Evolutionary conservation across 331 rosid genomes (phyloP), one percentile per base, ranked within the genome.

Genomic region (Malus hybrid): DNA sequence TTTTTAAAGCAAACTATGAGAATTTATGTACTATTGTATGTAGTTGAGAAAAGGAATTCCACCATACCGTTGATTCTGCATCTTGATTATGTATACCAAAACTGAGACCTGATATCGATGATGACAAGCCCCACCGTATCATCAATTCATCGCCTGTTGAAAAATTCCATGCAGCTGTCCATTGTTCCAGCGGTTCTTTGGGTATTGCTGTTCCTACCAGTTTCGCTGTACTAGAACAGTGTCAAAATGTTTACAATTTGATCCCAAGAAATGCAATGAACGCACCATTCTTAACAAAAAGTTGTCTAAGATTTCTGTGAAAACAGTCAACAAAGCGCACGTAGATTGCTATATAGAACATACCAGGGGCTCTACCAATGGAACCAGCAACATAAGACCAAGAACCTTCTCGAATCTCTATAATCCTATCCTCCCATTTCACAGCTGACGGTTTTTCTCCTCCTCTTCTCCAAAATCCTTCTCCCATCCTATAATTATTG

Each of bases 381-480:
- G 89, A 82, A 58, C 89, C 96, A 61, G 91, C 96, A 42, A 94
- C 91, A 76, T 94, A 92, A 42, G 95, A 92, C 97, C 99, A 94
- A 71, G 95, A 86, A 57, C 96, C 99, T 87, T 92, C 95, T 26
- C 89, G 93, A 80, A 94, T 90, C 87, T 94, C 97, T 62, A 90
- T 85, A 63, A 94, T 87, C 83, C 93, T 81, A 28, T 90, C 93
- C 76, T 91, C 99, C 96, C 96, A 88, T 82, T 94, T 92, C 79
- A 92, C 93, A 32, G 82, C 82, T 14, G 90, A 75, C 33, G 99
- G 97, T 63, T 75, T 76, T 88, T 94, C 96, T 19, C 83, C 88
- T 56, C 99, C 97, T 88, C 97, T 88, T 74, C 98, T 94, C 99
- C 99, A 94, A 84, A 92, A 87, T 32, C 99, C 97, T 72, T 83